Evolutionary conservation across 139 green algal genomes (phyloP).

Genomic region (Klebsormidium nitens): DNA sequence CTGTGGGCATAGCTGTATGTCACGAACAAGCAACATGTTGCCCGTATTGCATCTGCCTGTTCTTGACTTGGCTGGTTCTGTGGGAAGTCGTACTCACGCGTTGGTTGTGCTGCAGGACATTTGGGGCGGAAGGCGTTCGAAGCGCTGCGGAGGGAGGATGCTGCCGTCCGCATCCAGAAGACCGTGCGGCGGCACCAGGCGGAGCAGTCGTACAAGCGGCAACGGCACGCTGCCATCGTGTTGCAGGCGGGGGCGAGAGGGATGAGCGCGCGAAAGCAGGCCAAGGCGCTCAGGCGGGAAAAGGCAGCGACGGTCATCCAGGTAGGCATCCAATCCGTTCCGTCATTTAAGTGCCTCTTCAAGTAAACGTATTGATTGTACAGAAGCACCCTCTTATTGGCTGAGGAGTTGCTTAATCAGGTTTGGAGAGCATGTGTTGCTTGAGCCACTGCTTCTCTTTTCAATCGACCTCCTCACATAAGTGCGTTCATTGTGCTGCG

Average conservation of each 20-base stretch:
- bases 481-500: too few relatives aligned
- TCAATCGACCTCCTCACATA: too few relatives aligned
- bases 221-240: slow-evolving; percentile 20
- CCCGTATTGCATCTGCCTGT: neutral
- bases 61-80: too few relatives aligned
- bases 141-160: slow-evolving; percentile 12
- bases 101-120: slow-evolving; percentile 10
- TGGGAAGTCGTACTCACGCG: neutral
- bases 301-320: slow-evolving; percentile 46
- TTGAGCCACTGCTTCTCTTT: too few relatives aligned
- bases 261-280: slow-evolving; percentile 23
- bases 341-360: too few relatives aligned
- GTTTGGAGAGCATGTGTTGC: too few relatives aligned
- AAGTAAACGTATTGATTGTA: too few relatives aligned
- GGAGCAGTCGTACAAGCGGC: slow-evolving; percentile 30
- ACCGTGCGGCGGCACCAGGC: slow-evolving; percentile 51
- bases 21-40: neutral
- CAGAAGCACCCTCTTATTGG: too few relatives aligned
- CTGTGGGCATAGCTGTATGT: too few relatives aligned
- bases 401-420: too few relatives aligned
- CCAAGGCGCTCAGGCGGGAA: slow-evolving; percentile 28
- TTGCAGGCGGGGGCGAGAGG: slow-evolving; percentile 30
- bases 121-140: slow-evolving; percentile 27
- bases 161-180: slow-evolving; percentile 42
- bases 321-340: slow-evolving; percentile 28